Evolutionary conservation across 768 basidiomycete genomes (phyloP).

Genomic region (Strobilomyces confusus): DNA sequence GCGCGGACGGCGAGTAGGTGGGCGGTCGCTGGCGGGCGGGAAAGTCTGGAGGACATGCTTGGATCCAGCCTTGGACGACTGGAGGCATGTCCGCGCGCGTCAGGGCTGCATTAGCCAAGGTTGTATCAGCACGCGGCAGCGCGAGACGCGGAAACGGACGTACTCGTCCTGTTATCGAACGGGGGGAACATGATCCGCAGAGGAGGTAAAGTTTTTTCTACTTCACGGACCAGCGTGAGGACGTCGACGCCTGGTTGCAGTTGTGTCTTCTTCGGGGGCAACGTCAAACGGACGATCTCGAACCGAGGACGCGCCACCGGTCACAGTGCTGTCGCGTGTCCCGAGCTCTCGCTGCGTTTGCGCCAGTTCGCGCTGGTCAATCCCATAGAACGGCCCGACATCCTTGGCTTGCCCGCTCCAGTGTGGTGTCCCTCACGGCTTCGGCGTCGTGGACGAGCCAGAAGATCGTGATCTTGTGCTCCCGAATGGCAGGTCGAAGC

Average conservation of each 20-base stretch:
- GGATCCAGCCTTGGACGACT: slow-evolving; percentile 24
- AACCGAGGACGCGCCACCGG: slow-evolving; percentile 7
- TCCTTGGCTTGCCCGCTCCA: slow-evolving; percentile 33
- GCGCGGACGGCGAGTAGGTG: slow-evolving; percentile 18
- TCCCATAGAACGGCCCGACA: slow-evolving; percentile 35
- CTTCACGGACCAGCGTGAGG: slow-evolving; percentile 23
- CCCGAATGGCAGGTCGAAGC: background rate
- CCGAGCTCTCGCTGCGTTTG: slow-evolving; percentile 21
- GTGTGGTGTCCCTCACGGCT: slow-evolving; percentile 34
- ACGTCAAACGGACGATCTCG: slow-evolving; percentile 13
- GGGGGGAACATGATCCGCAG: slow-evolving; percentile 30
- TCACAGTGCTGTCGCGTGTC: slow-evolving; percentile 4
- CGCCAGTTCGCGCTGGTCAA: slow-evolving; percentile 28
- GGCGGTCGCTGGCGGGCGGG: slow-evolving; percentile 30
- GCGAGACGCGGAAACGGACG: background rate
- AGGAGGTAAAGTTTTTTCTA: slow-evolving; percentile 29
- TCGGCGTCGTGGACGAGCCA: slow-evolving; percentile 38
- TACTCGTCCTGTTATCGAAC: slow-evolving; percentile 19
- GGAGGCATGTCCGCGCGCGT: slow-evolving; percentile 32
- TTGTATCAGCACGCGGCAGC: too few species aligned
- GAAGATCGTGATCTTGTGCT: slow-evolving; percentile 31
- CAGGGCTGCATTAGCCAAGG: slow-evolving; percentile 23
- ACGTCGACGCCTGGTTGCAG: slow-evolving; percentile 10
- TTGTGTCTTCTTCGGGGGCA: slow-evolving; percentile 1
- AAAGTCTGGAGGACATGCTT: slow-evolving; percentile 20